Evolutionary conservation across 2,329 filamentous ascomycete genomes (phyloP).

Genomic region (Parastagonospora nodorum): DNA sequence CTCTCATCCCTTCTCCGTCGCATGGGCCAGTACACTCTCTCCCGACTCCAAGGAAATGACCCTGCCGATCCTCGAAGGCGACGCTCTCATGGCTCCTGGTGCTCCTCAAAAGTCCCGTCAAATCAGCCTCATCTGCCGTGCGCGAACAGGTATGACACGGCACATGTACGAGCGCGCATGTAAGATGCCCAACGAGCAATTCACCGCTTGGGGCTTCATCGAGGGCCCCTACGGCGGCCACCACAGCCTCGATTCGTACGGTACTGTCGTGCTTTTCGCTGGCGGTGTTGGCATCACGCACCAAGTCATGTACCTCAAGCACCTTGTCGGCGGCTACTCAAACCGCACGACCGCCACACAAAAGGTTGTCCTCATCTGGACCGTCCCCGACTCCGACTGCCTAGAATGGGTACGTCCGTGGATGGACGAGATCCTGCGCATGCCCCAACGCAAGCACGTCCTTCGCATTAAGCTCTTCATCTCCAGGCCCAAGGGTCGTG

Average conservation of each 20-base stretch:
- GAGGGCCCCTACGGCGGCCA: constrained; percentile 79
- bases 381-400: constrained; percentile 72
- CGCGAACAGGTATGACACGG: constrained; percentile 74
- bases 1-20: constrained; percentile 57
- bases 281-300: constrained; percentile 83
- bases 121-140: constrained; percentile 75
- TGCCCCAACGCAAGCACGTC: constrained; percentile 63
- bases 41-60: constrained; percentile 41
- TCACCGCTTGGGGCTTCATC: constrained; percentile 68
- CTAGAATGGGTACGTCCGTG: constrained; percentile 68
- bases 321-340: constrained; percentile 70
- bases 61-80: constrained; percentile 39
- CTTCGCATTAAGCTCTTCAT: constrained; percentile 67
- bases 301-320: constrained; percentile 74
- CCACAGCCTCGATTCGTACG: constrained; percentile 74
- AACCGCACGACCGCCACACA: constrained; percentile 73
- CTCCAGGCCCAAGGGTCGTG: constrained; percentile 62
- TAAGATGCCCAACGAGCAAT: constrained; percentile 62
- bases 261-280: constrained; percentile 78
- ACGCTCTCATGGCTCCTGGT: constrained; percentile 23
- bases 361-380: constrained; percentile 77
- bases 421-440: constrained; percentile 68
- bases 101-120: constrained; percentile 42
- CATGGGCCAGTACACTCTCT: constrained; percentile 49
- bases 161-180: constrained; percentile 71